Evolutionary conservation across 495 filamentous ascomycete species (phyloP).

Genomic region (Hypoxylon rickii): DNA sequence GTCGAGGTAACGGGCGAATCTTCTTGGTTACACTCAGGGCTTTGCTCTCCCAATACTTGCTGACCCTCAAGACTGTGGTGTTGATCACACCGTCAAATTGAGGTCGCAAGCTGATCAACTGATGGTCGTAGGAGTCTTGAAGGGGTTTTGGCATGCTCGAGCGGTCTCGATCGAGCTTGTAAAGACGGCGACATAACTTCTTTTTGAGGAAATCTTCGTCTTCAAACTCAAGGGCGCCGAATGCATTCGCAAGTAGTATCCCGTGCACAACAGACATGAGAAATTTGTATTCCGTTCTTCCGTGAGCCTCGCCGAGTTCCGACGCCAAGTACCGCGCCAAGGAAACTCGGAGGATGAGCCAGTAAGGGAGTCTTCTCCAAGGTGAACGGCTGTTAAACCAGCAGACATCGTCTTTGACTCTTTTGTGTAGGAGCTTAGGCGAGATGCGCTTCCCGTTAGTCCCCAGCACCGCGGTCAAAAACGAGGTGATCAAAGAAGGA

Average conservation of each 20-base stretch:
- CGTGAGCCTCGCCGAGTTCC: conserved; percentile 47
- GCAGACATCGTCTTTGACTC: conserved; percentile 62
- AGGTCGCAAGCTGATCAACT: conserved; percentile 5
- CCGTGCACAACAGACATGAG: conserved; percentile 53
- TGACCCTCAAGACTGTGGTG: conserved; percentile 7
- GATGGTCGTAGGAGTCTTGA: conserved; percentile 10
- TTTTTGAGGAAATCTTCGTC: conserved; percentile 45
- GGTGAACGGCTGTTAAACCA: conserved; percentile 53
- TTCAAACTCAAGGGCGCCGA: conserved; percentile 18
- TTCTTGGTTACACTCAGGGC: conserved; percentile 31
- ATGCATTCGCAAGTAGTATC: conserved; percentile 45
- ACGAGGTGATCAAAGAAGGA: conserved; percentile 56
- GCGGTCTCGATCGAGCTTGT: conserved; percentile 57
- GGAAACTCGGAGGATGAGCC: conserved; percentile 63
- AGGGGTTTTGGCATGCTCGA: conserved; percentile 1
- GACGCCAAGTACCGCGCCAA: conserved; percentile 52
- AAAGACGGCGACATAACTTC: conserved; percentile 66
- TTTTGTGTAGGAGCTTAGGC: conserved; percentile 50
- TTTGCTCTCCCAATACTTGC: conserved; percentile 28
- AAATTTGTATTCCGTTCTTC: conserved; percentile 61
- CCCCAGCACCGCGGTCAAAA: conserved; percentile 61
- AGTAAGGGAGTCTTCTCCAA: conserved; percentile 61
- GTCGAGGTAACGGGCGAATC: conserved; percentile 46
- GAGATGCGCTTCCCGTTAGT: conserved; percentile 46
- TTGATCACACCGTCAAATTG: conserved; percentile 24